Percentiles rank a stretch among this genome's conserved stretches.
Evolutionary conservation across 192 early-diverging fungal species (phyloP).

Genomic region (Rhizophlyctis rosea): DNA sequence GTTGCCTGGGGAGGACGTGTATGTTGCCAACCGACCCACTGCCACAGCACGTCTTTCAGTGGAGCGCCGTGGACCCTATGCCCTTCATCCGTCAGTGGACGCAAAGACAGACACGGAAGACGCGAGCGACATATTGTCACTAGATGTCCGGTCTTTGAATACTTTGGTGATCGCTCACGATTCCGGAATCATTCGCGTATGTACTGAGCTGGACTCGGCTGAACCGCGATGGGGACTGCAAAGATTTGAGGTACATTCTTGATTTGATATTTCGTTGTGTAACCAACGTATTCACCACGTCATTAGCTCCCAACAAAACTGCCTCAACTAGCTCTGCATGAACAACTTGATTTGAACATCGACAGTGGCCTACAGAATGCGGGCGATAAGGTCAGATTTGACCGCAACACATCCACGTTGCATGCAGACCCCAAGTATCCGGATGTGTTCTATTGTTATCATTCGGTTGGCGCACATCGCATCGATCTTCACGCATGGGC

Average conservation of each 20-base stretch:
- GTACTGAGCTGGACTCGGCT: slow-evolving; percentile 17
- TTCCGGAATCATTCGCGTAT: slow-evolving; percentile 16
- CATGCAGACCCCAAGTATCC: slow-evolving; percentile 57
- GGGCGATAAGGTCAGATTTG: background rate
- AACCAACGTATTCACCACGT: no score
- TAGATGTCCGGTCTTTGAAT: background rate
- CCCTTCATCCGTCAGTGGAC: slow-evolving; percentile 39
- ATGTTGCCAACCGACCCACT: background rate
- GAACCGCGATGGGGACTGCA: slow-evolving; percentile 15
- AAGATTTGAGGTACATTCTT: no score
- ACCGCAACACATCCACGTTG: slow-evolving; percentile 27
- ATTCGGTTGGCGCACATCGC: slow-evolving; percentile 66
- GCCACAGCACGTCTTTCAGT: background rate
- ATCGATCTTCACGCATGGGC: slow-evolving; percentile 58
- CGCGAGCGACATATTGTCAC: slow-evolving; percentile 20
- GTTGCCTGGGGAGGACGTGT: slow-evolving; percentile 18
- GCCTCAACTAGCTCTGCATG: slow-evolving; percentile 54
- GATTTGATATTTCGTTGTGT: no score
- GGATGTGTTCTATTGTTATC: slow-evolving; percentile 66
- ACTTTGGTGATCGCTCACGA: slow-evolving; percentile 13
- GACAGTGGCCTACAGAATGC: background rate
- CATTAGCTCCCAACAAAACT: slow-evolving; percentile 16
- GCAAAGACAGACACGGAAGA: slow-evolving; percentile 14
- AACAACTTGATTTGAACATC: slow-evolving; percentile 45
- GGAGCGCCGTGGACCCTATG: slow-evolving; percentile 52